Percentiles rank a stretch among this genome's conserved stretches.
Conservation (phyloP, 192 early-diverging fungal genomes). For the Dissophora ornata region DNA sequence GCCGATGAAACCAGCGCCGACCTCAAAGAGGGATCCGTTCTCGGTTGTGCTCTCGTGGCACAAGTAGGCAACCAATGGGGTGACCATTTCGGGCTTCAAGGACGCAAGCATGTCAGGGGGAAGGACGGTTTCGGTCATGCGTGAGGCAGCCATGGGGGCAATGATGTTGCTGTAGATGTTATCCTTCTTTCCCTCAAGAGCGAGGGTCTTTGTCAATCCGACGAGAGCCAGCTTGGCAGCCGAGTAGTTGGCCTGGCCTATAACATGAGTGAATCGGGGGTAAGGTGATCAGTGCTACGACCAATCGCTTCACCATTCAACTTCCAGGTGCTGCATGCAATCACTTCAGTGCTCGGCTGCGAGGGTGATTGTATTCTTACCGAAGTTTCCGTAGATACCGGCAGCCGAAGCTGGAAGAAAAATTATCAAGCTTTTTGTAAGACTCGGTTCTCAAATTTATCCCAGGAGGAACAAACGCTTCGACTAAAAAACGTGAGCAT, state of each 20-base stretch:
- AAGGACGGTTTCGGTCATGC: conserved; percentile 98
- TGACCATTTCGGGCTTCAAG: conserved; percentile 97
- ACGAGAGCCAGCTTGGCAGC: conserved; percentile 94
- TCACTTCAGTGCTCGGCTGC: too few species aligned
- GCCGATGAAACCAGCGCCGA: conserved; percentile 93
- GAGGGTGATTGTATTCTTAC: conserved; percentile 57
- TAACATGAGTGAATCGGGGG: background rate
- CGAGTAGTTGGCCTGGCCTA: conserved; percentile 80
- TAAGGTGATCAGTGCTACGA: too few species aligned
- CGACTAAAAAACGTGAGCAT: background rate
- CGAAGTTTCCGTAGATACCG: conserved; percentile 99
- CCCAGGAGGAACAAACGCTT: too few species aligned
- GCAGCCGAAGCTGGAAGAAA: conserved; percentile 96
- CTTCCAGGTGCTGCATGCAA: too few species aligned
- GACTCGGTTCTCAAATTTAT: too few species aligned
- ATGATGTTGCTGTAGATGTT: conserved; percentile 95
- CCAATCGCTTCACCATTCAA: too few species aligned
- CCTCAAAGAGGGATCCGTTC: conserved; percentile 95
- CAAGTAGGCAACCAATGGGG: conserved; percentile 92
- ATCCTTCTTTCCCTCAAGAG: conserved; percentile 93
- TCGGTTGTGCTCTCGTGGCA: conserved; percentile 88
- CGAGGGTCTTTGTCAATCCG: conserved; percentile 91
- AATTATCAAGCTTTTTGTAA: too few species aligned
- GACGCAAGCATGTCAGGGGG: conserved; percentile 95
- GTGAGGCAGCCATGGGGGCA: conserved; percentile 96